Conservation (phyloP, 2,329 filamentous ascomycete genomes). For the Pseudogymnoascus pannorum region DNA sequence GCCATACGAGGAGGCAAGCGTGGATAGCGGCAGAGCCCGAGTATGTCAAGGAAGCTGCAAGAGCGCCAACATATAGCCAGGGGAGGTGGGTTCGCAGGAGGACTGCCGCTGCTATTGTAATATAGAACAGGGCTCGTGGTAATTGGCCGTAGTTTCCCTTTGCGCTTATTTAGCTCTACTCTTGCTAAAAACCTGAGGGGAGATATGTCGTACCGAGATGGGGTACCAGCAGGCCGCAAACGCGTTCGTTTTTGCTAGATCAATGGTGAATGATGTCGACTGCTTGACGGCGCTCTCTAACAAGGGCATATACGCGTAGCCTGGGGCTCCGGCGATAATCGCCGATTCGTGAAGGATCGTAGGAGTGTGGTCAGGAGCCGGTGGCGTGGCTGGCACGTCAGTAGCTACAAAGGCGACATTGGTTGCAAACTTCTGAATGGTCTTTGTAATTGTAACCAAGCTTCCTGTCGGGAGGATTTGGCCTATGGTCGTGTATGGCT, state of each 20-base stretch:
- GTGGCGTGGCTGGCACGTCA: background rate
- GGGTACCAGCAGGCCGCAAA: background rate
- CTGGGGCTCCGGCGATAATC: background rate
- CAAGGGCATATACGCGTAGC: background rate
- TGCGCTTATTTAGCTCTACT: background rate
- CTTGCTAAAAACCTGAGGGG: background rate
- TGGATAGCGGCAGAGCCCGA: background rate
- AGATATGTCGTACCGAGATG: background rate
- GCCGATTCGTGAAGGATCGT: background rate
- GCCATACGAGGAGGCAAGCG: constrained; percentile 3
- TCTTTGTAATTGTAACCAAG: background rate
- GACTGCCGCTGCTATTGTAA: background rate
- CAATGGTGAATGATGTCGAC: background rate
- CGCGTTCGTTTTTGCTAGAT: background rate
- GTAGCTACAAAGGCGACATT: background rate
- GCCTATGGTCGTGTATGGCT: background rate
- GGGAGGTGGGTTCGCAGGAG: background rate
- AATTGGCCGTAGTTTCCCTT: background rate
- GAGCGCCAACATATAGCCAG: background rate
- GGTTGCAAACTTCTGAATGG: background rate
- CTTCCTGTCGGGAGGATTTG: background rate
- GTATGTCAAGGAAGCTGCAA: background rate
- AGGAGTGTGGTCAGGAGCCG: background rate
- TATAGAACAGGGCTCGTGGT: background rate
- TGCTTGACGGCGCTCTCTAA: background rate